phyloP scores from a whole-genome alignment of 108 stramenopile species.

The Seminavis robusta region DNA sequence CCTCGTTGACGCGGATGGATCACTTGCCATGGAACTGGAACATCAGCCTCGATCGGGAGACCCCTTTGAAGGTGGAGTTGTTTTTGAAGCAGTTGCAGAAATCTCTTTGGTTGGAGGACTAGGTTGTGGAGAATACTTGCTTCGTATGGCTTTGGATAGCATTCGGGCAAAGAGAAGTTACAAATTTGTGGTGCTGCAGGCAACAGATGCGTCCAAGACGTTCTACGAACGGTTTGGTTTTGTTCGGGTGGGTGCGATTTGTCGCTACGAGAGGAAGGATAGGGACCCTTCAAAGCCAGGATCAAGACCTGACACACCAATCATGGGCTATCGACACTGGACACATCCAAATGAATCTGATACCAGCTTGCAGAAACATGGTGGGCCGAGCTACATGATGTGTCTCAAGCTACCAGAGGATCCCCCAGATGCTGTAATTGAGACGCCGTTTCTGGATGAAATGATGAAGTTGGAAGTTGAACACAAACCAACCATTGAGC shows the following conservation, averaged over 20 bases:
- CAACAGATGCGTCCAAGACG: conserved; percentile 39
- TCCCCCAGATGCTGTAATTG: background rate
- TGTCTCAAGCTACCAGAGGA: conserved; percentile 26
- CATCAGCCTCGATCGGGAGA: conserved; percentile 35
- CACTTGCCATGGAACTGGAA: conserved; percentile 37
- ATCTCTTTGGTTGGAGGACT: conserved; percentile 57
- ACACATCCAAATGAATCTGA: conserved; percentile 58
- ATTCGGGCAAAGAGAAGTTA: conserved; percentile 29
- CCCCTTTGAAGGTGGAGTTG: conserved; percentile 40
- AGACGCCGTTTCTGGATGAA: conserved; percentile 10
- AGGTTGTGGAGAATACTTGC: conserved; percentile 58
- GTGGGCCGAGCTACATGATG: conserved; percentile 77
- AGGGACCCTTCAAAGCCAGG: background rate
- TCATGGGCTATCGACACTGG: conserved; percentile 73
- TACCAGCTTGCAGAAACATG: conserved; percentile 40
- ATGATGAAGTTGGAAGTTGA: conserved; percentile 14
- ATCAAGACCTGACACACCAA: conserved; percentile 11
- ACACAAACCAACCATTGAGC: conserved; percentile 29
- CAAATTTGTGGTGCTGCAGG: conserved; percentile 56
- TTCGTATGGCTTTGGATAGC: conserved; percentile 54
- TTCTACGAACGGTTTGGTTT: conserved; percentile 82
- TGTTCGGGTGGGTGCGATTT: conserved; percentile 62
- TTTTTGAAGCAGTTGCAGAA: conserved; percentile 60
- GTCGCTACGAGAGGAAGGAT: conserved; percentile 33
- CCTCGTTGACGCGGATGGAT: conserved; percentile 24